Percentiles rank a stretch among this genome's conserved stretches.
phyloP scores from a whole-genome alignment of 1,139 yeast species.

The Maudiozyma humilis region DNA sequence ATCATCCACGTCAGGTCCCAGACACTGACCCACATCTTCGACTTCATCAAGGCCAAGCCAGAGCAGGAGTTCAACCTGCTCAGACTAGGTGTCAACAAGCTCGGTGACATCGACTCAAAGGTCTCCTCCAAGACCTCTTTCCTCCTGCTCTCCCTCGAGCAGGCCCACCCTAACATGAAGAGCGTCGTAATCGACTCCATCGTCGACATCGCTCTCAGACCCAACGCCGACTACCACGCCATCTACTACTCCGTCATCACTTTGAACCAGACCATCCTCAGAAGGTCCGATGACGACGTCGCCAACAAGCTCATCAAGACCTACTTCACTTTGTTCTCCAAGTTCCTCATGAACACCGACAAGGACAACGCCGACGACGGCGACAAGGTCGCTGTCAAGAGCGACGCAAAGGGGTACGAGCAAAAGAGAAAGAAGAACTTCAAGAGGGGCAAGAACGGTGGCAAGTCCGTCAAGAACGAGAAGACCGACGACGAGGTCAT shows the following conservation, averaged over 20 bases:
- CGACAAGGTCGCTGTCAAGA: constrained; percentile 29
- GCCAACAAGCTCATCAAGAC: constrained; percentile 80
- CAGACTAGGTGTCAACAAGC: constrained; percentile 81
- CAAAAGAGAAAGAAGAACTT: constrained; percentile 46
- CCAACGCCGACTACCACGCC: constrained; percentile 74
- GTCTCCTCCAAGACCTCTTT: constrained; percentile 86
- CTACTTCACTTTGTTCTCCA: constrained; percentile 80
- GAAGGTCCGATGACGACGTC: constrained; percentile 62
- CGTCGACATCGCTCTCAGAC: constrained; percentile 70
- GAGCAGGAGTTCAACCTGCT: constrained; percentile 93
- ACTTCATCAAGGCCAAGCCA: constrained; percentile 74
- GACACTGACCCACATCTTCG: constrained; percentile 68
- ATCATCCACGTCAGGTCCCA: constrained; percentile 81
- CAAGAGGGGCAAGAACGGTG: constrained; percentile 68
- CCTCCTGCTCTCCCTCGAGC: constrained; percentile 70
- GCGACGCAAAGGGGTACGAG: constrained; percentile 32
- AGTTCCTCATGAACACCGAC: constrained; percentile 65
- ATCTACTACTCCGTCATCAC: constrained; percentile 83
- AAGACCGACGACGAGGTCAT: constrained; percentile 63
- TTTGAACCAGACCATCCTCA: constrained; percentile 83
- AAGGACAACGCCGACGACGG: constrained; percentile 31
- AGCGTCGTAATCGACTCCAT: constrained; percentile 68
- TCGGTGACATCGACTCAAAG: constrained; percentile 87
- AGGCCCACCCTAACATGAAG: constrained; percentile 95
- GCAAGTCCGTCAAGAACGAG: constrained; percentile 59